phyloP scores from a whole-genome alignment of 306 rosid species.

The Macrotyloma uniflorum region DNA sequence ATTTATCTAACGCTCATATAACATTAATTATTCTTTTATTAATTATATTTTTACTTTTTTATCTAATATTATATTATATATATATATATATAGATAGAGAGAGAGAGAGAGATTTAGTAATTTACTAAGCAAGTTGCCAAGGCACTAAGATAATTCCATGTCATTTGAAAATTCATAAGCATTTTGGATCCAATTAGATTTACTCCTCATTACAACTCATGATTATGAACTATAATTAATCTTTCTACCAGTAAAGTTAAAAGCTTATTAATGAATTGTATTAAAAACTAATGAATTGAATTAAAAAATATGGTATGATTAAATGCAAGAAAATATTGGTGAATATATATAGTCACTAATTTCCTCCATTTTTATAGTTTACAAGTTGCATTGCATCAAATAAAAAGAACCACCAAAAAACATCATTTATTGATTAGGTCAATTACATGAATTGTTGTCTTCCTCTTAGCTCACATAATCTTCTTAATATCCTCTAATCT shows the following conservation, averaged over 20 bases:
- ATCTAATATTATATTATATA: neutral
- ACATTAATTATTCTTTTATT: too few species aligned
- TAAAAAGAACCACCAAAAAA: neutral
- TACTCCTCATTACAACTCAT: neutral
- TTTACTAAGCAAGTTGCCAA: neutral
- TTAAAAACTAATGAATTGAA: neutral
- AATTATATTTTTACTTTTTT: neutral
- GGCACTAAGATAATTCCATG: neutral
- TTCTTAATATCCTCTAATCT: too few species aligned
- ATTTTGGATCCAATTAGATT: neutral
- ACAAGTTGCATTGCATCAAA: neutral
- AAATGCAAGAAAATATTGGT: neutral
- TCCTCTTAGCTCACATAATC: too few species aligned
- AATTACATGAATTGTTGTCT: neutral
- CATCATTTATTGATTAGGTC: neutral
- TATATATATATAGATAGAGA: too few species aligned
- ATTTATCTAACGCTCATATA: too few species aligned
- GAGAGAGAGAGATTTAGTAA: too few species aligned
- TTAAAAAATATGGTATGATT: neutral
- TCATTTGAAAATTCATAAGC: neutral
- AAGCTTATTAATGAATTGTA: neutral
- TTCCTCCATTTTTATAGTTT: neutral
- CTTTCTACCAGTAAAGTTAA: neutral
- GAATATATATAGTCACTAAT: neutral
- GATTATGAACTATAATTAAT: neutral